Evolutionary conservation across 1,284 basidiomycete species (phyloP).

Genomic region (Spongispora temasekensis): DNA sequence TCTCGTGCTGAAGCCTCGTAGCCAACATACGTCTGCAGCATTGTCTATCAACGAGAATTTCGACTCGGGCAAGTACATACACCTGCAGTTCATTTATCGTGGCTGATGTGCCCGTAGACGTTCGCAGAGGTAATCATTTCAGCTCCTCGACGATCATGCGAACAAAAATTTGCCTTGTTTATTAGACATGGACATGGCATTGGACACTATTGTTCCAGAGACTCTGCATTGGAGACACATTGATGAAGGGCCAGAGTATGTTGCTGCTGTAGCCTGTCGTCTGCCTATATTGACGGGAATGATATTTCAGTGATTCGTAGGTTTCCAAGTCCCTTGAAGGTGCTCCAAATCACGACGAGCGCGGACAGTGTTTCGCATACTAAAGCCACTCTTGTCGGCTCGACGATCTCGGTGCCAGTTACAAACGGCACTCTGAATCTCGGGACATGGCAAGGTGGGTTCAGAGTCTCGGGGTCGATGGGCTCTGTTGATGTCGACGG

Average conservation of each 20-base stretch:
- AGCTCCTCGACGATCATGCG: not conserved
- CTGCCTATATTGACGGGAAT: conserved; percentile 10
- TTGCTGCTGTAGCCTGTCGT: conserved; percentile 25
- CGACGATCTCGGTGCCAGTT: conserved; percentile 83
- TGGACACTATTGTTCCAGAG: conserved; percentile 89
- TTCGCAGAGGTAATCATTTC: conserved; percentile 50
- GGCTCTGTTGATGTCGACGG: conserved; percentile 4
- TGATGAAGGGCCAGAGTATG: conserved; percentile 87
- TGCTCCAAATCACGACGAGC: conserved; percentile 1
- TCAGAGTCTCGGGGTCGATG: not conserved
- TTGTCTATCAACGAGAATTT: conserved; percentile 88
- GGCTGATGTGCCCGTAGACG: conserved; percentile 45
- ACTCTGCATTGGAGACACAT: conserved; percentile 85
- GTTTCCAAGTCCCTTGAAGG: conserved; percentile 13
- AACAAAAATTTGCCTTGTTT: conserved; percentile 1
- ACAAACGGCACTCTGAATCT: conserved; percentile 80
- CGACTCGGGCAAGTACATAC: conserved; percentile 45
- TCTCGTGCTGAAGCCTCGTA: conserved; percentile 32
- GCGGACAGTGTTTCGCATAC: conserved; percentile 76
- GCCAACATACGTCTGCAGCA: conserved; percentile 90
- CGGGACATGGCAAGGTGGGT: conserved; percentile 87
- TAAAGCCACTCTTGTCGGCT: conserved; percentile 83
- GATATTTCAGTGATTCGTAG: conserved; percentile 67
- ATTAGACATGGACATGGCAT: conserved; percentile 85
- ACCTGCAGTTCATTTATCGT: not conserved